These are phyloP conservation scores for Allium cepa DNA, from an alignment of 106 monocot species.

Conservation along the genomic window DNA sequence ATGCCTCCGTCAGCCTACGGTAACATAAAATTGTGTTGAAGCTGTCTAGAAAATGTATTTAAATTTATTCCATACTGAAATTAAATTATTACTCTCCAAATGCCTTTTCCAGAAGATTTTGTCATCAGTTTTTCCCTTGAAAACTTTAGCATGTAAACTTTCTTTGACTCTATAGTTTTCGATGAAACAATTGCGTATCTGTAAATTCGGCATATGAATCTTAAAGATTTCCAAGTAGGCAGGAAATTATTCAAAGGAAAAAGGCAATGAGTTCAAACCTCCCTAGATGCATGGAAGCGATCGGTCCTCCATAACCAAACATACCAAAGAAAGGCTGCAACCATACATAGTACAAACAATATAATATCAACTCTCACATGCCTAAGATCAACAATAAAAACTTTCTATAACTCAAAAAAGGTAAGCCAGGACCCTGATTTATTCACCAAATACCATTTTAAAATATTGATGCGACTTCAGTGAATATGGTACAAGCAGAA, in stretches of 20 bases:
- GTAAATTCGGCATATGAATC: background rate
- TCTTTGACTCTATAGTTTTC: slow-evolving; percentile 23
- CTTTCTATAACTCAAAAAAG: too few relatives aligned
- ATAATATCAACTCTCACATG: background rate
- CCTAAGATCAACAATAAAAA: slow-evolving; percentile 1
- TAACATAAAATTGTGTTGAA: background rate
- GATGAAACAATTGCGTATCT: slow-evolving; percentile 28
- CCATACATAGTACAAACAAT: background rate
- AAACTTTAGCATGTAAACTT: slow-evolving; percentile 34
- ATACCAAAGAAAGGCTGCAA: slow-evolving; percentile 42
- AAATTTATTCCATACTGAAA: background rate
- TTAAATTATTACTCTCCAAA: slow-evolving; percentile 20
- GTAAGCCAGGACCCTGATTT: too few relatives aligned
- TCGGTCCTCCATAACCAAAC: slow-evolving; percentile 41
- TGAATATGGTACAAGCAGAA: too few relatives aligned
- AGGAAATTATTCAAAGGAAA: too few relatives aligned
- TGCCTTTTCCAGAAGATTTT: slow-evolving; percentile 2
- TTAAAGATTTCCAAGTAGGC: too few relatives aligned
- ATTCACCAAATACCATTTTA: too few relatives aligned
- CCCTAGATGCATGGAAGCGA: slow-evolving; percentile 36
- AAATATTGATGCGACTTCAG: too few relatives aligned
- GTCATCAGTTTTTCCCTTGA: slow-evolving; percentile 17
- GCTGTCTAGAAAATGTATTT: background rate
- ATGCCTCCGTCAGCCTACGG: slow-evolving; percentile 28
- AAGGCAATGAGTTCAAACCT: slow-evolving; percentile 13